Evolutionary conservation across 2,329 filamentous ascomycete genomes (phyloP).

Genomic region (Talaromyces islandicus): DNA sequence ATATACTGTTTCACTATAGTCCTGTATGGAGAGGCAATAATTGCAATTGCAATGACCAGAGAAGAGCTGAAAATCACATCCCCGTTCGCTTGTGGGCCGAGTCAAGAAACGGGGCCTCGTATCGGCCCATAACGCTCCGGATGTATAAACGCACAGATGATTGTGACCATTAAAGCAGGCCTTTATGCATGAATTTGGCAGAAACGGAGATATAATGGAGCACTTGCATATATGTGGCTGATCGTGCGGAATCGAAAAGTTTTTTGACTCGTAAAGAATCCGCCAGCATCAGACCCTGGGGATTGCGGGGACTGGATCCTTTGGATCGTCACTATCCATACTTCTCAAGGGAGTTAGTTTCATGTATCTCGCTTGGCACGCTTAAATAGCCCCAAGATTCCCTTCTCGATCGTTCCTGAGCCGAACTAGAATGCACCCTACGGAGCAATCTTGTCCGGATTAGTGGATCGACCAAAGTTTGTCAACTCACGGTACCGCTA

Average conservation of each 20-base stretch:
- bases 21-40: neutral
- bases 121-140: neutral
- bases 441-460: too few species aligned
- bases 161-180: neutral
- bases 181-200: neutral
- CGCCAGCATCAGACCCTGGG: too few species aligned
- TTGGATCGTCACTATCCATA: neutral
- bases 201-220: constrained; percentile 1
- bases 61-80: neutral
- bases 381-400: neutral
- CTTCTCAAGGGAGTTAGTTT: too few species aligned
- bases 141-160: neutral
- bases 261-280: neutral
- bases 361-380: too few species aligned
- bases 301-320: too few species aligned
- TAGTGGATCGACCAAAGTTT: too few species aligned
- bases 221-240: neutral
- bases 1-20: neutral
- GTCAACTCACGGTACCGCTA: neutral
- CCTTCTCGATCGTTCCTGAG: neutral
- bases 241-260: neutral
- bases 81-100: neutral
- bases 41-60: neutral
- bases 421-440: neutral
- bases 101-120: neutral